Evolutionary conservation across 2,329 filamentous ascomycete genomes (phyloP), one percentile per base, ranked within the genome.

Genomic region (Xylariaceae sp.): DNA sequence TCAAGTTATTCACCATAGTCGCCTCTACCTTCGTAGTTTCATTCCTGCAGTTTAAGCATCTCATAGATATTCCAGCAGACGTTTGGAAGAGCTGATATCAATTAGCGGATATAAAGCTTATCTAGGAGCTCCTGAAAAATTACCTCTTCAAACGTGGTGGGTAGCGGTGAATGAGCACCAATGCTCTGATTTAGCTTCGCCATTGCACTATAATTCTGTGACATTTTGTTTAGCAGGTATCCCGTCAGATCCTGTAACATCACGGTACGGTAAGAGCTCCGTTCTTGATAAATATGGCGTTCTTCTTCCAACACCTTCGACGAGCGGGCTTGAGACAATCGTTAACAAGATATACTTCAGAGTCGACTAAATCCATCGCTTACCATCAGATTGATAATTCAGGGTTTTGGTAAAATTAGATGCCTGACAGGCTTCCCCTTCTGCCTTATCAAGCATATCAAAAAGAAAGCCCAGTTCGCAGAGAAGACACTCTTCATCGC

Each of bases 381-480:
- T 71, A 79, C 84, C 85, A 75, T 92, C 88, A 2, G 89, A 85
- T 57, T 91, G 86, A 60, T 85, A 87, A 68, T 89, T 92, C 54
- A 99, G 85, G 0, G 91, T 89, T 70, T 94, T 95, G 30, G 97
- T 76, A 58, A 99, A 81, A 67, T 99, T 99, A 0, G 92, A 96
- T 13, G 94, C 94, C 68, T 99, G 94, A 62, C 94, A 99, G 55
- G 95, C 95, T 53, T 92, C 87, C 0, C 92, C 92, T 58, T 88
- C 87, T 2, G 94, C 94, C 69, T 97, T 99, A 64, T 97, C 88
- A 21, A 99, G 80, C 94, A 99, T 99, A 67, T 99, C 95, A 63
- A 96, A 95, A 9, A 99, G 76, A 68, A 94, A 99, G 1, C 94
- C 94, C 61, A 99, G 78, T 71, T 99, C 94, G 71, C 94, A 99